These are phyloP conservation scores for Galerina marginata DNA, from an alignment of 768 basidiomycete species.

Conservation along the genomic window DNA sequence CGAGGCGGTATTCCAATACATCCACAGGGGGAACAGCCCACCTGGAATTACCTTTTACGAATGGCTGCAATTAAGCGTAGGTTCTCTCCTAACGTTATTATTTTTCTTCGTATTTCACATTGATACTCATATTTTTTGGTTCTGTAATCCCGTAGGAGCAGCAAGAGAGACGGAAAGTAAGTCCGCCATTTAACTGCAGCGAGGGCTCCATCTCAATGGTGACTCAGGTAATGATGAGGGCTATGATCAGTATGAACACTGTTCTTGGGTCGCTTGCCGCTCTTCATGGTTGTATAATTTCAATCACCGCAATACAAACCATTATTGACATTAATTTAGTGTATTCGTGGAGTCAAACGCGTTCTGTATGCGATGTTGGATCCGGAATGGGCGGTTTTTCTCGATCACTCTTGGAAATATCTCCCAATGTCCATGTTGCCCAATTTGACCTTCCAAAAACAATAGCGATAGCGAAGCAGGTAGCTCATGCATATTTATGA, in stretches of 20 bases:
- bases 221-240: conserved; percentile 6
- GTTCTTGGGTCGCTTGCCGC: conserved; percentile 1
- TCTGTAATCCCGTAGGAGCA: background rate
- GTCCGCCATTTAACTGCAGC: background rate
- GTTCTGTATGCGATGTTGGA: conserved; percentile 18
- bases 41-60: background rate
- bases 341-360: conserved; percentile 7
- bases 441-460: conserved; percentile 18
- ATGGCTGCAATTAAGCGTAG: background rate
- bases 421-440: conserved; percentile 1
- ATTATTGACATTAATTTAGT: conserved; percentile 4
- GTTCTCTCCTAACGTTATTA: background rate
- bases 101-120: background rate
- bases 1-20: background rate
- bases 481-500: background rate
- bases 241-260: conserved; percentile 7
- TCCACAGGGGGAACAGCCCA: background rate
- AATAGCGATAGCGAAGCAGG: conserved; percentile 10
- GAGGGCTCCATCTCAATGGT: background rate
- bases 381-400: conserved; percentile 17
- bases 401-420: conserved; percentile 4
- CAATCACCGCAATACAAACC: no score
- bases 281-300: conserved; percentile 3
- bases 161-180: background rate
- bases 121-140: background rate